Evolutionary conservation across 176 grass and related monocot species (phyloP).

Genomic region (Aegilops bicornis): DNA sequence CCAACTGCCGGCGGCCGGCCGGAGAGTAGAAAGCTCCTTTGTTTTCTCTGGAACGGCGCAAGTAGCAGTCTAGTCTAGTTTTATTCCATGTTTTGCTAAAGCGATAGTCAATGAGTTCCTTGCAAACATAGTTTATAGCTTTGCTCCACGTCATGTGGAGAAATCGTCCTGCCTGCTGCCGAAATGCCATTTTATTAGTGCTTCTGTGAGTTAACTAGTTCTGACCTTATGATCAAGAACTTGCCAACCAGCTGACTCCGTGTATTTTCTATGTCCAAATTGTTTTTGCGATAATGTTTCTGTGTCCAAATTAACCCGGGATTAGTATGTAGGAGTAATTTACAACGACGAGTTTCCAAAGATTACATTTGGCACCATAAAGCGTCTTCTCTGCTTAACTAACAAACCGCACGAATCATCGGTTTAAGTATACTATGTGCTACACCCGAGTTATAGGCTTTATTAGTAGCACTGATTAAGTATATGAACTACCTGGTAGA

Average conservation of each 20-base stretch:
- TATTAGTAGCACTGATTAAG: background rate
- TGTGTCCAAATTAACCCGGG: background rate
- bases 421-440: background rate
- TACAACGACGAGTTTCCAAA: no score
- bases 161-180: background rate
- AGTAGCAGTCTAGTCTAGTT: background rate
- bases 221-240: background rate
- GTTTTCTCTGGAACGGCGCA: background rate
- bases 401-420: background rate
- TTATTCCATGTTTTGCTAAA: background rate
- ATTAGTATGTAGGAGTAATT: background rate
- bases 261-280: background rate
- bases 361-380: constrained; percentile 25
- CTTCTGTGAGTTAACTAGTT: background rate
- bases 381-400: background rate
- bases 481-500: no score
- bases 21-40: background rate
- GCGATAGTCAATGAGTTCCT: background rate
- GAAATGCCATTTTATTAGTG: background rate
- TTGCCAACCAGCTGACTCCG: constrained; percentile 22
- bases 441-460: background rate
- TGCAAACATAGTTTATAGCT: background rate
- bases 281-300: no score
- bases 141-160: background rate
- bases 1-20: background rate